These are phyloP conservation scores for Ligustrum vulgare DNA, from an alignment of 257 asterid genomes.

Conservation along the genomic window DNA sequence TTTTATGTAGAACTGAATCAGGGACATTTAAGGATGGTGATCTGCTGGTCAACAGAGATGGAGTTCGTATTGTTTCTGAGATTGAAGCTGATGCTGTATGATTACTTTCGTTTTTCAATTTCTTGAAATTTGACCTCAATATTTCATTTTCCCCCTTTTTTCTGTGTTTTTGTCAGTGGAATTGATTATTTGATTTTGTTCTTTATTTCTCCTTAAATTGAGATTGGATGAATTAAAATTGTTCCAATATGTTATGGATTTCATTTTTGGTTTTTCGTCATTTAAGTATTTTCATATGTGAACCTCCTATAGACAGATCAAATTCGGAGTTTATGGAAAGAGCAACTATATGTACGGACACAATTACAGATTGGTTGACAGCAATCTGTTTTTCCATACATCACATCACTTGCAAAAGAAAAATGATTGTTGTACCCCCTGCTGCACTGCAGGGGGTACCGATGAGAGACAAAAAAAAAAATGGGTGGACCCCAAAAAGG, in stretches of 20 bases:
- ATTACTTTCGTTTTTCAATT: conserved; percentile 1
- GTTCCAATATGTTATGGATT: neutral
- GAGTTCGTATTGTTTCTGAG: conserved; percentile 79
- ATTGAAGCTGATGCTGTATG: conserved; percentile 72
- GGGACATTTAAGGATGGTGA: conserved; percentile 98
- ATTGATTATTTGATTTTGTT: neutral
- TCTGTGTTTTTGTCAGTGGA: neutral
- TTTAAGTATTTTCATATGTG: neutral
- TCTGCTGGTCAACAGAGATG: conserved; percentile 87
- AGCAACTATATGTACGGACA: too few relatives aligned
- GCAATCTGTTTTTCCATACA: too few relatives aligned
- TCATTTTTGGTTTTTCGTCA: neutral
- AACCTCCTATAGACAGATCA: neutral
- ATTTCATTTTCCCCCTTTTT: neutral
- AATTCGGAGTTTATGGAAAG: too few relatives aligned
- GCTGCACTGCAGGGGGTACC: too few relatives aligned
- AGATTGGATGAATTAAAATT: neutral
- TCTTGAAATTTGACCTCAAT: conserved; percentile 6
- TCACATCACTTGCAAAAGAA: too few relatives aligned
- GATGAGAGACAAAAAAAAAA: too few relatives aligned
- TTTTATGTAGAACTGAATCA: conserved; percentile 67
- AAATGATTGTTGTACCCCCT: too few relatives aligned
- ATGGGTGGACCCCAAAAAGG: too few relatives aligned
- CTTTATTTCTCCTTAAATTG: neutral
- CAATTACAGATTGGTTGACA: too few relatives aligned